A percentile compares a stretch with the other conserved stretches of the same genome.
Evolutionary conservation across 257 asterid species (phyloP).

Genomic region (Nicotiana undulata): DNA sequence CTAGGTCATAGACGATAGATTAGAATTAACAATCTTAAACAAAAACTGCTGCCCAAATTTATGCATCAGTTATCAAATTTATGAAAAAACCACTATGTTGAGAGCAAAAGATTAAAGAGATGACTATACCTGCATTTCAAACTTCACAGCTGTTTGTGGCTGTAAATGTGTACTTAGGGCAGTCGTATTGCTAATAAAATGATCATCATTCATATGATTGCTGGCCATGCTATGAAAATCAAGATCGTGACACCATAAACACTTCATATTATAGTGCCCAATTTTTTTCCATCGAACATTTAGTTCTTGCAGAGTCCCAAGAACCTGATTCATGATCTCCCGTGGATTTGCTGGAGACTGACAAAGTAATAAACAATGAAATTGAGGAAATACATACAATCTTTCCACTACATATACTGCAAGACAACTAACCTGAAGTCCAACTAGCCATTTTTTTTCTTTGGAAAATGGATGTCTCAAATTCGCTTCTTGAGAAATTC

Average conservation of each 20-base stretch:
- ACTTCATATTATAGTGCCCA: constrained; percentile 86
- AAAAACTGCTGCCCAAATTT: not conserved
- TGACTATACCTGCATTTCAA: constrained; percentile 78
- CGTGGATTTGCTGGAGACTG: constrained; percentile 86
- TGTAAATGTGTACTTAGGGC: constrained; percentile 22
- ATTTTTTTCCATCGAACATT: constrained; percentile 88
- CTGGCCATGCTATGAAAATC: constrained; percentile 17
- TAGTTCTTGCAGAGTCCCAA: constrained; percentile 62
- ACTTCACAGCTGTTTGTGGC: constrained; percentile 57
- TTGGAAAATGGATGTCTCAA: constrained; percentile 28
- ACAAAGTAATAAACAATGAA: constrained; percentile 12
- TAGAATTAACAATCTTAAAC: too few relatives aligned
- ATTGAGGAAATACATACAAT: not conserved
- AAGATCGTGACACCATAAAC: constrained; percentile 45
- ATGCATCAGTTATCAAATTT: not conserved
- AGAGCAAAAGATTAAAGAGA: not conserved
- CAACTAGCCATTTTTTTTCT: constrained; percentile 79
- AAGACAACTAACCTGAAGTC: constrained; percentile 57
- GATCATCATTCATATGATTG: constrained; percentile 35
- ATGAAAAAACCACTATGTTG: not conserved
- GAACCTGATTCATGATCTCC: constrained; percentile 84
- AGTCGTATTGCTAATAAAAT: constrained; percentile 31
- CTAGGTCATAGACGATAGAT: not conserved
- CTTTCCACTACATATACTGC: not conserved
- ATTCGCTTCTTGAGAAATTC: constrained; percentile 34